A percentile compares a stretch with the other conserved stretches of the same genome.
Conservation (phyloP, 306 rosid genomes). For the Vigna unguiculata region DNA sequence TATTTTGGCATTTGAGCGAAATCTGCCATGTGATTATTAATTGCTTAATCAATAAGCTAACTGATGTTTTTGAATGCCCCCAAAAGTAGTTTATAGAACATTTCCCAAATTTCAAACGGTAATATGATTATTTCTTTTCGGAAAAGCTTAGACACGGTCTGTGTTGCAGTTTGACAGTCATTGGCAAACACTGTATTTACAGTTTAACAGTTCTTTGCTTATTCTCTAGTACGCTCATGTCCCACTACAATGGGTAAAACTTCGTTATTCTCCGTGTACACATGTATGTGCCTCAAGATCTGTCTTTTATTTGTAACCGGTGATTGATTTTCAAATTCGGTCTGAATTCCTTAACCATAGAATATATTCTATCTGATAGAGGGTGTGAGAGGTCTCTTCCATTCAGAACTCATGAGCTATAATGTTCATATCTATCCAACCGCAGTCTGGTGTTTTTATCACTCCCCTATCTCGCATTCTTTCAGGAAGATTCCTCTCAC, state of each 20-base stretch:
- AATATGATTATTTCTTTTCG: not conserved
- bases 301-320: slow-evolving; percentile 11
- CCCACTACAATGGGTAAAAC: slow-evolving; percentile 26
- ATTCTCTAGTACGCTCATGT: not conserved
- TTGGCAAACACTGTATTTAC: slow-evolving; percentile 1
- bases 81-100: slow-evolving; percentile 19
- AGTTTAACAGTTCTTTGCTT: no score
- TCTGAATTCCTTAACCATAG: no score
- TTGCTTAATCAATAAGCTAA: not conserved
- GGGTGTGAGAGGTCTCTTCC: not conserved
- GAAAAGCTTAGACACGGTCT: not conserved
- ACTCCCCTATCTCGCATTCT: not conserved
- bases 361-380: not conserved
- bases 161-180: slow-evolving; percentile 21
- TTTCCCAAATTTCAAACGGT: slow-evolving; percentile 1
- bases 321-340: slow-evolving; percentile 26
- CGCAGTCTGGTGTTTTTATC: slow-evolving; percentile 17
- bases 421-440: no score
- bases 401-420: no score
- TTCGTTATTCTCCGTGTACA: slow-evolving; percentile 4
- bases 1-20: not conserved
- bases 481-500: slow-evolving; percentile 8
- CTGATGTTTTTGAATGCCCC: not conserved
- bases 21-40: not conserved
- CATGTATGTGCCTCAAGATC: no score